These are phyloP conservation scores for Serendipita vermifera DNA, from an alignment of 768 basidiomycete species.

Conservation along the genomic window DNA sequence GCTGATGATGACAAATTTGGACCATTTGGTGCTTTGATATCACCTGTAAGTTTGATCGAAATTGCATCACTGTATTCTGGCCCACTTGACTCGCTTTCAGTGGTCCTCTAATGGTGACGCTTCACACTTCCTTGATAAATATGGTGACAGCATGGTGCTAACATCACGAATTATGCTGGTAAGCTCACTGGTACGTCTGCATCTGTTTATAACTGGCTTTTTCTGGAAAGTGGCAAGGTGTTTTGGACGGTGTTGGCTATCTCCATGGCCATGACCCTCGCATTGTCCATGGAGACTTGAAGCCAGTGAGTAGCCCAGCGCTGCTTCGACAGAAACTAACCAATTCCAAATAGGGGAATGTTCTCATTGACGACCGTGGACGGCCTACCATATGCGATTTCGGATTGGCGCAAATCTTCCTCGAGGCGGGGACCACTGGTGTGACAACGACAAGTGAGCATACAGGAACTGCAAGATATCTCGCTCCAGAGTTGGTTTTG, in stretches of 20 bases:
- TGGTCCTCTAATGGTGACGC: background rate
- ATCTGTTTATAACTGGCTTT: background rate
- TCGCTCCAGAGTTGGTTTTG: background rate
- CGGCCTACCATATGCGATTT: background rate
- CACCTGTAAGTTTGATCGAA: background rate
- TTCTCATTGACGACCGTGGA: background rate
- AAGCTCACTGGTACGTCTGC: background rate
- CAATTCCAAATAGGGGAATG: background rate
- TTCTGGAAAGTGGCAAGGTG: background rate
- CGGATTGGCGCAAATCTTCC: background rate
- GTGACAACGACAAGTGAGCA: background rate
- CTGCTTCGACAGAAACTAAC: no score
- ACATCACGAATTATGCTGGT: background rate
- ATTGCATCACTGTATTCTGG: background rate
- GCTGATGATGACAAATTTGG: background rate
- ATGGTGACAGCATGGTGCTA: background rate
- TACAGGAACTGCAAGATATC: background rate
- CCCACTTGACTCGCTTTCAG: background rate
- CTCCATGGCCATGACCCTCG: background rate
- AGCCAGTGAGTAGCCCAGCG: background rate
- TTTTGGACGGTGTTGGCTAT: background rate
- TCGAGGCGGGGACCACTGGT: background rate
- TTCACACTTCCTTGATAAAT: background rate
- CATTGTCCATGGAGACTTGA: slow-evolving; percentile 3
- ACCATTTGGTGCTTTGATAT: background rate